Evolutionary conservation across 306 rosid genomes (phyloP).

Genomic region (Prunus mume): DNA sequence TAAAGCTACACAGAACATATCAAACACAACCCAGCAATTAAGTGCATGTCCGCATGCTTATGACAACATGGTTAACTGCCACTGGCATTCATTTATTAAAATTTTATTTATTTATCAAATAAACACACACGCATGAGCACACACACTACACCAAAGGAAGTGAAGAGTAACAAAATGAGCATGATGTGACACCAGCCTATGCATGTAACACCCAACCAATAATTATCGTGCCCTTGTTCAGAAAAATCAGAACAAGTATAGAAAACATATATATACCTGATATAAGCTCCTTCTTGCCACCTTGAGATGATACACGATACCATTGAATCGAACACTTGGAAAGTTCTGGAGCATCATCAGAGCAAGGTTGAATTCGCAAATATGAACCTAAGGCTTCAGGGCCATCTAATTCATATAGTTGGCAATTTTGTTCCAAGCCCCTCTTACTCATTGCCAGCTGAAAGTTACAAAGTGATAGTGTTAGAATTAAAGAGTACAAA

Average conservation of each 20-base stretch:
- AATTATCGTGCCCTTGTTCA: neutral
- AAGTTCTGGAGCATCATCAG: constrained; percentile 55
- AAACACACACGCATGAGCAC: neutral
- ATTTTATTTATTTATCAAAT: neutral
- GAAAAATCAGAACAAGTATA: neutral
- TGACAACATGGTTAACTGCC: neutral
- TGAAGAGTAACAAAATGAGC: neutral
- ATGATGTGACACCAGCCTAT: neutral
- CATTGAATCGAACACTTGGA: constrained; percentile 71
- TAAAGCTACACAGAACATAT: neutral
- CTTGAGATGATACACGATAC: constrained; percentile 64
- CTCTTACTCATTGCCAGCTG: constrained; percentile 68
- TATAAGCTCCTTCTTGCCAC: constrained; percentile 74
- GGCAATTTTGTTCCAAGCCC: constrained; percentile 46
- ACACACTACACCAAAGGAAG: neutral
- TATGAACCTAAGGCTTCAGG: constrained; percentile 76
- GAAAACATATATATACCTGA: constrained; percentile 45
- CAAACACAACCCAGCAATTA: neutral
- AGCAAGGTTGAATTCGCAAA: constrained; percentile 64
- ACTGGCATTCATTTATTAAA: neutral
- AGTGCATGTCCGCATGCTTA: neutral
- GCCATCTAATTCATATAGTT: constrained; percentile 69
- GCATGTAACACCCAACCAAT: neutral
- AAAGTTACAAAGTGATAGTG: constrained; percentile 9
- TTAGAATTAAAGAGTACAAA: constrained; percentile 13